Base-by-base conservation (phyloP, 1,139 yeast species). In the Eremothecium cymbalariae region DNA sequence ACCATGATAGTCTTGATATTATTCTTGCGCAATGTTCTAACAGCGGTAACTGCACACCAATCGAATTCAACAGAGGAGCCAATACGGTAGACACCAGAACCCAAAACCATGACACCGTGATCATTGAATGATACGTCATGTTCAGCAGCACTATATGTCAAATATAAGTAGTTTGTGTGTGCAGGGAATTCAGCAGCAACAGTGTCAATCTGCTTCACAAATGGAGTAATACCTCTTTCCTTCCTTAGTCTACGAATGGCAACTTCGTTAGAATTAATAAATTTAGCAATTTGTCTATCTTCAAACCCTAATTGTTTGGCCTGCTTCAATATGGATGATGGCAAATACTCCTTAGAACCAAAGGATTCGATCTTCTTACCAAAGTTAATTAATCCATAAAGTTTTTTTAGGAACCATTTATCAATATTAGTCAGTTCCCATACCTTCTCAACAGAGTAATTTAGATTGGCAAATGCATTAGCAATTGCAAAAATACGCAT, bases 181-280 rank as follows among this genome's bases (percentile, higher is more conserved):
- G 97, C 96, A 37, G 98, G 98, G 77, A 90, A 90, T 63, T 90
- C 98, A 36, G 98, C 98, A 38, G 98, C 98, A 51, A 90, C 95
- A 23, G 98, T 90, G 68, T 90, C 98, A 54, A 90, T 90, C 66
- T 88, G 95, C 64, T 90, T 90, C 47, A 88, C 97, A 59, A 83
- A 85, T 52, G 98, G 98, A 46, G 77, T 65, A 46, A 90, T 77
- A 42, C 94, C 94, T 38, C 75, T 77, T 55, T 85, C 95, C 57
- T 82, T 78, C 69, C 98, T 79, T 53, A 82, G 67, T 62, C 94
- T 74, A 65, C 98, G 79, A 48, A 90, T 79, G 37, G 95, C 94
- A 43, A 86, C 82, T 66, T 90, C 98, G 59, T 85, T 88, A 36
- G 95, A 83, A 56, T 78, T 79, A 53, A 84, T 70, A 62, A 84